Base-by-base conservation (phyloP, 495 filamentous ascomycete genomes). In the Rostrohypoxylon terebratum region DNA sequence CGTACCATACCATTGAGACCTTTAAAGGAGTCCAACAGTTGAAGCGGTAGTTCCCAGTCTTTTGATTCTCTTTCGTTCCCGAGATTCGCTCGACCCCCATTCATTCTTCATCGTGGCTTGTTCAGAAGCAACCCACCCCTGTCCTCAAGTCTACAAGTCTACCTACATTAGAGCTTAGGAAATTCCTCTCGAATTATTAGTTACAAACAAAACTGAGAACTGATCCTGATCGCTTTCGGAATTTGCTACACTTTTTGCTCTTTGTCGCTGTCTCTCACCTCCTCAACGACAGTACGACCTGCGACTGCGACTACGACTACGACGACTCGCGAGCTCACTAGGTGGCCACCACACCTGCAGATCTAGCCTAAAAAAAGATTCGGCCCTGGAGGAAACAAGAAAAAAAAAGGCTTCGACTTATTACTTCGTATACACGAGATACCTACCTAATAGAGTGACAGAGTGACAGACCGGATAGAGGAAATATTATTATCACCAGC, bases 51-150 rank as follows among this genome's bases (percentile, higher is more conserved):
- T 60, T 66, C 69, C 66, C 71, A 66, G 59, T 67, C 71, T 10
- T 73, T 73, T 74, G 58, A 10, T 68, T 73, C 66, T 62, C 58
- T 58, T 69, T 74, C 66, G 16, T 59, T 74, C 71, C 42, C 42
- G 42, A 45, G 66, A 69, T 74, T 74, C 71, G 60, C 62, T 55
- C 13, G 54, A 61, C 45, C 69, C 59, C 59, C 68, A 51, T 63
- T 59, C 68, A 65, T 69, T 69, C 67, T 50, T 73, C 59, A 33
- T 51, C 21, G 71, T 68, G 61, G 65, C 51, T 61, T 55, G 55
- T 58, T 62, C 68, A 55, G 60, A 63, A 23, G 40, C 42, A 40
- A 23, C 45, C 16, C 42, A 65, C 54, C 70, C 70, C 65, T 73
- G 70, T 59, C 57, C 20, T 4, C 28, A 28, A 28, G 28, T 28